Base-by-base conservation (phyloP, 2,329 filamentous ascomycete genomes). In the Cadophora luteo-olivacea region DNA sequence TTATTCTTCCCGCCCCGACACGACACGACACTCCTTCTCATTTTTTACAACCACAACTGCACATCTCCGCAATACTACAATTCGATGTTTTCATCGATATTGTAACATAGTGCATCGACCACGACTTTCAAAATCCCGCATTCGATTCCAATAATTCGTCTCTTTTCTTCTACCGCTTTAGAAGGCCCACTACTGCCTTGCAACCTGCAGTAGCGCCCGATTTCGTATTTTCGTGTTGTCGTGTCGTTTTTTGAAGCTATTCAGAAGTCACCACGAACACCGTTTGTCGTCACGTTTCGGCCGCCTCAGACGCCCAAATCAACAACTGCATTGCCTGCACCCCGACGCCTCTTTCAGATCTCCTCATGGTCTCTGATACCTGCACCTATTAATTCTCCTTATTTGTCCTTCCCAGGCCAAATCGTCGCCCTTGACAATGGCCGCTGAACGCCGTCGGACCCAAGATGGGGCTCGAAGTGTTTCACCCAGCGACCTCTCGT, bases 401-500 rank as follows among this genome's bases (percentile, higher is more conserved):
- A 64, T 25, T 52, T 45, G 19, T 61, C 60, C n/a, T 41, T 14
- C 41, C 16, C 33, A n/a, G 29, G 19, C 54, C 54, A 11, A 38
- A 36, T 29, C 25, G 38, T 29, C 25, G 38, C 38, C 22, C 57
- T 16, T 25, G 1, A 65, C 11, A 55, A 72, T 71, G 68, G 52
- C 60, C 29, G 48, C 60, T 55, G 65, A 68, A 12, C 54, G 60
- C 32, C 45, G n/a, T 60, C 70, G 65, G 16, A 67, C 66, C 24
- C 68, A 58, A 29, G 71, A 69, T 49, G 70, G 64, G 41, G 55
- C 69, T 65, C 66, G 71, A 68, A 62, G 58, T 66, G 65, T 61
- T 57, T 72, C 72, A 61, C 71, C 69, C 19, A 84, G 68, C 79
- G 81, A 84, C 63, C 81, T 86, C 58, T 86, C 85, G 8, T 86